Conservation (phyloP, 805 yeast genomes). For the Osmozyma mogii region DNA sequence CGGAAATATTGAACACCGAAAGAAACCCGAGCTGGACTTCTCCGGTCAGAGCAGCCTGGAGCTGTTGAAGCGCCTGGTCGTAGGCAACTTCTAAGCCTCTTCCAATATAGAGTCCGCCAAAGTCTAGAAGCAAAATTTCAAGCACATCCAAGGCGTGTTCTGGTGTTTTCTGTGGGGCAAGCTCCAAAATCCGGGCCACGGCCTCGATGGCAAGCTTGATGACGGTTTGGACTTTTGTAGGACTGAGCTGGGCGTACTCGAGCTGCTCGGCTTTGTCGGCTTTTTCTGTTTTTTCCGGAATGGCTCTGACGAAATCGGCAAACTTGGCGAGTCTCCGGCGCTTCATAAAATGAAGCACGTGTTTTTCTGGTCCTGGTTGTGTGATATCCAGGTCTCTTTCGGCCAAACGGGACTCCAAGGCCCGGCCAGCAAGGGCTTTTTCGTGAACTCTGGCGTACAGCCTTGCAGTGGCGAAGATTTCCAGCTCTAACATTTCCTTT, state of each 20-base stretch:
- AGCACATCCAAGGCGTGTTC: constrained; percentile 59
- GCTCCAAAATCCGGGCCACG: constrained; percentile 66
- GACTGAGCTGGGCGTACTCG: constrained; percentile 24
- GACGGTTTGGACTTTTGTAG: constrained; percentile 51
- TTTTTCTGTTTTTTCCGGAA: too few relatives aligned
- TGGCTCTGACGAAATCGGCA: constrained; percentile 48
- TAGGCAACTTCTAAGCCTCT: constrained; percentile 67
- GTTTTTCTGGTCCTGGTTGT: constrained; percentile 28
- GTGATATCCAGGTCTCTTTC: constrained; percentile 28
- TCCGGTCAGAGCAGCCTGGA: constrained; percentile 17
- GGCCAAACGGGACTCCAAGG: constrained; percentile 15
- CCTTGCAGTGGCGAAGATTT: constrained; percentile 38
- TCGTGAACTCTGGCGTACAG: constrained; percentile 36
- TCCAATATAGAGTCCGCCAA: constrained; percentile 70
- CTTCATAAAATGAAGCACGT: constrained; percentile 28
- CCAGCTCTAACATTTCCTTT: constrained; percentile 55
- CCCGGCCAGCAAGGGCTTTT: constrained; percentile 10
- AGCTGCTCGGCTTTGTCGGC: constrained; percentile 11
- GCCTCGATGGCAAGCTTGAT: constrained; percentile 67
- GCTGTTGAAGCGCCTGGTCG: constrained; percentile 33
- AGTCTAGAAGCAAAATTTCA: constrained; percentile 57
- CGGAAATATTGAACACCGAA: constrained; percentile 41
- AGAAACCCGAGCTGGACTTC: constrained; percentile 41
- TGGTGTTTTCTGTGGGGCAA: constrained; percentile 54
- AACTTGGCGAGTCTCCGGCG: constrained; percentile 44